Evolutionary conservation across 2,329 filamentous ascomycete genomes (phyloP).

Genomic region (Grosmannia clavigera): DNA sequence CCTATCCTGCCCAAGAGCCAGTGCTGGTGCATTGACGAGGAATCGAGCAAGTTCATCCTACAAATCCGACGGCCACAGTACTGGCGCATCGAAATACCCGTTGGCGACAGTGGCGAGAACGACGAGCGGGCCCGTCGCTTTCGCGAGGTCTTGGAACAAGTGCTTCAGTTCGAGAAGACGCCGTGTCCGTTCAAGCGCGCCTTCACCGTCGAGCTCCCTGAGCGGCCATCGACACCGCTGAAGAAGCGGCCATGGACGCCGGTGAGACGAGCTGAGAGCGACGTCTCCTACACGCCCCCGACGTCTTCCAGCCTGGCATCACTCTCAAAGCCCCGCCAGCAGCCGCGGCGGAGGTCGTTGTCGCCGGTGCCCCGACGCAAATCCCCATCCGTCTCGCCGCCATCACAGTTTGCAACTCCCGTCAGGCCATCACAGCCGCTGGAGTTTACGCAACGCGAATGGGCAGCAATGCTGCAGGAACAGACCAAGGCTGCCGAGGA

Average conservation of each 20-base stretch:
- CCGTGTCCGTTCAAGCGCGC: constrained; percentile 71
- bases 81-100: constrained; percentile 79
- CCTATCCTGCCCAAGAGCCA: constrained; percentile 83
- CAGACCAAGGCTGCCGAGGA: constrained; percentile 5
- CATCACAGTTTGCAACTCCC: not conserved
- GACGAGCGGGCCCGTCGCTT: constrained; percentile 51
- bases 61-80: constrained; percentile 74
- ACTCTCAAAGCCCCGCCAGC: not conserved
- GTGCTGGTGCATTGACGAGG: constrained; percentile 84
- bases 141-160: constrained; percentile 55
- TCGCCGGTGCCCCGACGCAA: not conserved
- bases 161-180: constrained; percentile 79
- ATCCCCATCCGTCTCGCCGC: not conserved
- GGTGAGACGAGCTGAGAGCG: constrained; percentile 19
- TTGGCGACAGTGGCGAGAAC: constrained; percentile 46
- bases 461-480: constrained; percentile 10
- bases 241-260: constrained; percentile 60
- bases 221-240: constrained; percentile 50
- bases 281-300: constrained; percentile 15
- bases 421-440: not conserved
- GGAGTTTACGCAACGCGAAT: constrained; percentile 10
- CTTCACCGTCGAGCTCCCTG: constrained; percentile 63
- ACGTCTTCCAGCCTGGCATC: not conserved
- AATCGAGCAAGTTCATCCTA: constrained; percentile 70
- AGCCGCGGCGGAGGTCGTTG: not conserved